Percentiles rank a stretch among this genome's conserved stretches.
phyloP scores from a whole-genome alignment of 805 yeast species.

The Candida mattraensis region DNA sequence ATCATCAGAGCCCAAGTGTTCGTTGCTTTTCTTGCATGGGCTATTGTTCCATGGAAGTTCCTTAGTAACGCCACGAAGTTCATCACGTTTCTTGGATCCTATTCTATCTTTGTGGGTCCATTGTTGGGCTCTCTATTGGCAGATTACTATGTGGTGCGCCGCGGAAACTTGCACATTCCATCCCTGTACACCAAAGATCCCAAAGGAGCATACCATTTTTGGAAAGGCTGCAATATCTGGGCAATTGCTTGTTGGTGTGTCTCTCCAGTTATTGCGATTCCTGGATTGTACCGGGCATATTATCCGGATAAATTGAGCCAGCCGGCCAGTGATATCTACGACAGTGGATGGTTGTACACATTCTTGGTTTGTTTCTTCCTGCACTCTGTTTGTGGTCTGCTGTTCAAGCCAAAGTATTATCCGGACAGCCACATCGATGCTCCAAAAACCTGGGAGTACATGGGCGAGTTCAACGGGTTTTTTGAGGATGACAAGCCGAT shows the following conservation, averaged over 20 bases:
- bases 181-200: slow-evolving; percentile 19
- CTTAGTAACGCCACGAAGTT: slow-evolving; percentile 20
- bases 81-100: slow-evolving; percentile 23
- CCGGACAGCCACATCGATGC: slow-evolving; percentile 22
- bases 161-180: slow-evolving; percentile 24
- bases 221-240: slow-evolving; percentile 20
- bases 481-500: slow-evolving; percentile 28
- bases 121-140: slow-evolving; percentile 21
- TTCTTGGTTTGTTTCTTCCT: slow-evolving; percentile 17
- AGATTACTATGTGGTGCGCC: slow-evolving; percentile 20
- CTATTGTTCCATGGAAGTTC: slow-evolving; percentile 27
- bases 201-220: slow-evolving; percentile 18
- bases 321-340: slow-evolving; percentile 22
- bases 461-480: slow-evolving; percentile 23
- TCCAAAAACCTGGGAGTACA: slow-evolving; percentile 24
- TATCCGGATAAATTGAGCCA: slow-evolving; percentile 17
- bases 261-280: slow-evolving; percentile 27
- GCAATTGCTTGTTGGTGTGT: slow-evolving; percentile 20
- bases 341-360: slow-evolving; percentile 28
- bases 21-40: slow-evolving; percentile 23
- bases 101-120: slow-evolving; percentile 26
- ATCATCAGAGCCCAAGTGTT: slow-evolving; percentile 26
- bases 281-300: slow-evolving; percentile 30
- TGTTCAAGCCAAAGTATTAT: slow-evolving; percentile 21
- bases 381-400: slow-evolving; percentile 15